A percentile compares a stretch with the other conserved stretches of the same genome.
phyloP scores from a whole-genome alignment of 768 basidiomycete genomes.

The Nidula microcarpa region DNA sequence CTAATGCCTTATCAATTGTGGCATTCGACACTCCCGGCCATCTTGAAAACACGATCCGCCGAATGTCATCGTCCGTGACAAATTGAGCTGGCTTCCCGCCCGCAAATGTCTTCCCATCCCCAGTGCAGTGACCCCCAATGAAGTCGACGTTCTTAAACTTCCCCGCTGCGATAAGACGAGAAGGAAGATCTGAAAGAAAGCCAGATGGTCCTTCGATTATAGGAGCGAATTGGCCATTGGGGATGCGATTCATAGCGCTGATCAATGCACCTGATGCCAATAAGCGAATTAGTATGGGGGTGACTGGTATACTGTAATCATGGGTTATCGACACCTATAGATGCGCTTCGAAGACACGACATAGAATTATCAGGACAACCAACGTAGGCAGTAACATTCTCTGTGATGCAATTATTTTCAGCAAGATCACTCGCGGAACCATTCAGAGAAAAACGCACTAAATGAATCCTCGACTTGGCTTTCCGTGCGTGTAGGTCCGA shows the following conservation, averaged over 20 bases:
- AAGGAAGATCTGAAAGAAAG: constrained; percentile 31
- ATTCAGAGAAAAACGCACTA: constrained; percentile 16
- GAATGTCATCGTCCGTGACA: constrained; percentile 35
- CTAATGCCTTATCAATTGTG: constrained; percentile 28
- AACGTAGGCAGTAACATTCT: constrained; percentile 20
- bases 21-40: constrained; percentile 34
- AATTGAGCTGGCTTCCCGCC: constrained; percentile 31
- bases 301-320: no score
- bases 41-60: constrained; percentile 25
- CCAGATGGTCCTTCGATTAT: constrained; percentile 22
- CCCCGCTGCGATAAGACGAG: constrained; percentile 26
- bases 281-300: background rate
- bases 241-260: constrained; percentile 31
- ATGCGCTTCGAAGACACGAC: constrained; percentile 32
- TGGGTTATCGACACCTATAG: constrained; percentile 17
- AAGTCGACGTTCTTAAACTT: constrained; percentile 28
- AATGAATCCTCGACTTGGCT: constrained; percentile 24
- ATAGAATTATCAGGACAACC: constrained; percentile 25
- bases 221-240: constrained; percentile 23
- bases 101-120: constrained; percentile 39
- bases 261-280: constrained; percentile 28
- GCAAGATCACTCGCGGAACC: background rate
- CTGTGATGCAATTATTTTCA: constrained; percentile 6
- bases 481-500: constrained; percentile 28
- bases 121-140: constrained; percentile 38